Evolutionary conservation across 2,329 filamentous ascomycete genomes (phyloP).

Genomic region (Fusarium nodosum): DNA sequence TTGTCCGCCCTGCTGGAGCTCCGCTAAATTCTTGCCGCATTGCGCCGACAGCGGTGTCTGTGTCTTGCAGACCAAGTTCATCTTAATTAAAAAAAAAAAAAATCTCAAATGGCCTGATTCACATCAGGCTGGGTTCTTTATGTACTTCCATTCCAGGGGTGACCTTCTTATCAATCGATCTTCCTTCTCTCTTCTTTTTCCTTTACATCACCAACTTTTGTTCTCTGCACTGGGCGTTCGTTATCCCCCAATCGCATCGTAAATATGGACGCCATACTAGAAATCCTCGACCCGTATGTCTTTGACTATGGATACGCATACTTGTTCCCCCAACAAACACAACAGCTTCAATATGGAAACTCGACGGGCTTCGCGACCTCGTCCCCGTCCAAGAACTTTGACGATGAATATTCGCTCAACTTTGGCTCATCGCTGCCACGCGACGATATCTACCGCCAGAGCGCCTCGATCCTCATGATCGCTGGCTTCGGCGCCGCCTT

Average conservation of each 20-base stretch:
- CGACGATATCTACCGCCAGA: slow-evolving; percentile 59
- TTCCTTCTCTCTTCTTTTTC: not conserved
- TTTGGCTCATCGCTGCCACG: slow-evolving; percentile 55
- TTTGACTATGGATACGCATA: slow-evolving; percentile 59
- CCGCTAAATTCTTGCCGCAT: slow-evolving; percentile 31
- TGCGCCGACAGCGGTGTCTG: slow-evolving; percentile 20
- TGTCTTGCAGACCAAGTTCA: not conserved
- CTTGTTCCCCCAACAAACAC: slow-evolving; percentile 51
- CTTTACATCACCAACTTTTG: not conserved
- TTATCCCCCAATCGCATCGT: slow-evolving; percentile 8
- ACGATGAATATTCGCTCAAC: slow-evolving; percentile 38
- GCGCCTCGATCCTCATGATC: slow-evolving; percentile 56
- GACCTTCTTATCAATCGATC: slow-evolving; percentile 30
- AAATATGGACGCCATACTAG: slow-evolving; percentile 58
- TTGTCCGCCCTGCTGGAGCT: slow-evolving; percentile 1
- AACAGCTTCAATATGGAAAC: slow-evolving; percentile 33
- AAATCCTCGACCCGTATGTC: slow-evolving; percentile 58
- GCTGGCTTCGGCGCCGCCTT: slow-evolving; percentile 56
- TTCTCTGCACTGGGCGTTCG: not conserved
- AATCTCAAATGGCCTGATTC: slow-evolving; percentile 26
- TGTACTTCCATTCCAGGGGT: not conserved
- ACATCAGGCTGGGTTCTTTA: not conserved
- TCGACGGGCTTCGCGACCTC: slow-evolving; percentile 34
- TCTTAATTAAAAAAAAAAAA: slow-evolving; percentile 29
- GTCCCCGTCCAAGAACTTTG: slow-evolving; percentile 23